phyloP scores from a whole-genome alignment of 345 rosid genomes.

The Clarkia xantiana region DNA sequence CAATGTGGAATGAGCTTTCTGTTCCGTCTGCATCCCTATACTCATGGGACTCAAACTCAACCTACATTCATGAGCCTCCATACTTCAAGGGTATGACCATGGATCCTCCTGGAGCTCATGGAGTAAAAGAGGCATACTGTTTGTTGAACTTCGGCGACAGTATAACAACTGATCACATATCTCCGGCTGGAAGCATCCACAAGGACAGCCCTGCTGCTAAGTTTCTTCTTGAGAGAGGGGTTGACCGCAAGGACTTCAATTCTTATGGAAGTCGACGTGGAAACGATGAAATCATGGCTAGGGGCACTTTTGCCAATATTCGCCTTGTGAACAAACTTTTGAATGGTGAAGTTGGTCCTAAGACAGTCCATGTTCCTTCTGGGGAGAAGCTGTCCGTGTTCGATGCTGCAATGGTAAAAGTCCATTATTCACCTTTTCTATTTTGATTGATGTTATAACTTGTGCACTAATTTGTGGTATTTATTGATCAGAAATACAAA shows the following conservation, averaged over 20 bases:
- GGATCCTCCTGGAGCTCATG: slow-evolving; percentile 82
- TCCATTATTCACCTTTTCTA: not conserved
- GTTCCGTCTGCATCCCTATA: slow-evolving; percentile 48
- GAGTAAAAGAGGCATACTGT: slow-evolving; percentile 91
- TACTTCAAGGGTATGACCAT: slow-evolving; percentile 90
- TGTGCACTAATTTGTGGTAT: too few relatives aligned
- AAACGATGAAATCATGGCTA: slow-evolving; percentile 90
- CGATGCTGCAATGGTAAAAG: slow-evolving; percentile 28
- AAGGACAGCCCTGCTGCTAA: slow-evolving; percentile 94
- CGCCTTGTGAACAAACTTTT: slow-evolving; percentile 41
- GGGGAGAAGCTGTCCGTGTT: slow-evolving; percentile 1
- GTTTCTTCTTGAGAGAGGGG: slow-evolving; percentile 61
- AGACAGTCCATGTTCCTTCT: slow-evolving; percentile 1
- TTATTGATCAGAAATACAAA: slow-evolving; percentile 58
- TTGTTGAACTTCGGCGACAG: slow-evolving; percentile 91
- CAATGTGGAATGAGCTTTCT: slow-evolving; percentile 78
- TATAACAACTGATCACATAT: slow-evolving; percentile 95
- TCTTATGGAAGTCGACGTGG: slow-evolving; percentile 99
- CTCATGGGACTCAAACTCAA: slow-evolving; percentile 79
- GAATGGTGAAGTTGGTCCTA: slow-evolving; percentile 1
- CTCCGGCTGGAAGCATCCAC: slow-evolving; percentile 97
- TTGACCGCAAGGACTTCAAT: slow-evolving; percentile 77
- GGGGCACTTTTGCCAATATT: slow-evolving; percentile 97
- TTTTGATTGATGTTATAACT: too few relatives aligned
- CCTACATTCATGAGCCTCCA: slow-evolving; percentile 97